phyloP scores from a whole-genome alignment of 2,329 filamentous ascomycete genomes.

The Exophiala aquamarina region DNA sequence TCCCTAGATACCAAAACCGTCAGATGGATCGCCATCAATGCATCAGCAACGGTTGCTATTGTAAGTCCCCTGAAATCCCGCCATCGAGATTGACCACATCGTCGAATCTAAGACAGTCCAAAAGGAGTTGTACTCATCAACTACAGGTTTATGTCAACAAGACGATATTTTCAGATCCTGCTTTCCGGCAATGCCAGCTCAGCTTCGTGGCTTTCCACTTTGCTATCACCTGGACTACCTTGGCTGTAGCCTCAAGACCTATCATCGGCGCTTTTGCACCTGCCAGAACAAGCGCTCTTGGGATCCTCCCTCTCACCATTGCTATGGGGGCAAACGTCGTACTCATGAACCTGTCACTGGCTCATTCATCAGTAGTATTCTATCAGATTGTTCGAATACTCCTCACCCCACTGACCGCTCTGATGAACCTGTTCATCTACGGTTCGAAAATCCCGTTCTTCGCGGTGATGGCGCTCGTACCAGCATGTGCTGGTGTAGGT shows the following conservation, averaged over 20 bases:
- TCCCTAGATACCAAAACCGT: constrained; percentile 5
- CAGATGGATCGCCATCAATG: constrained; percentile 61
- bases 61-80: constrained; percentile 41
- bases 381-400: constrained; percentile 69
- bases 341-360: constrained; percentile 66
- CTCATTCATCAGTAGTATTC: constrained; percentile 67
- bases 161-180: constrained; percentile 64
- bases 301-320: constrained; percentile 64
- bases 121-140: background rate
- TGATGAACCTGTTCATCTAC: constrained; percentile 66
- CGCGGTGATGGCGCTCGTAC: constrained; percentile 56
- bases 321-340: constrained; percentile 71
- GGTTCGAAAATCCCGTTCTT: constrained; percentile 54
- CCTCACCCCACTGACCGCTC: constrained; percentile 64
- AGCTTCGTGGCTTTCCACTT: constrained; percentile 70
- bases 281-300: constrained; percentile 53
- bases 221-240: constrained; percentile 62
- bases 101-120: too few relatives aligned
- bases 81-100: background rate
- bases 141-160: constrained; percentile 68
- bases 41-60: constrained; percentile 63
- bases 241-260: constrained; percentile 62
- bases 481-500: constrained; percentile 64
- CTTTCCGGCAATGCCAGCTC: constrained; percentile 62
- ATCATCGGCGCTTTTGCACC: constrained; percentile 60